A percentile compares a stretch with the other conserved stretches of the same genome.
Conservation (phyloP, 176 grass and related monocot genomes). For the Paspalum vaginatum region DNA sequence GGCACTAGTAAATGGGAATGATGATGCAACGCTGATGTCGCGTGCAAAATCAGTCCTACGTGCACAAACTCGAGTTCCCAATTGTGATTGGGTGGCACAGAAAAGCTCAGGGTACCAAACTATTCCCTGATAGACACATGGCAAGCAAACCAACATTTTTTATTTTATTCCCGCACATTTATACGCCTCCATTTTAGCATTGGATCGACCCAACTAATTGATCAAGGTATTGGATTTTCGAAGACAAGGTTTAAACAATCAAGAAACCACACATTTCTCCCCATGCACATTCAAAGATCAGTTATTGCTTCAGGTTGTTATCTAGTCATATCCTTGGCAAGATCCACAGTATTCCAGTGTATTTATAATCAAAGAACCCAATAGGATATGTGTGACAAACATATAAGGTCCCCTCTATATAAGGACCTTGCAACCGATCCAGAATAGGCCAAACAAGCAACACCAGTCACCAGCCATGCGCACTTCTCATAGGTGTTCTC, state of each 20-base stretch:
- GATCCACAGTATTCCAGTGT: constrained; percentile 1
- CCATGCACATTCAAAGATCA: constrained; percentile 1
- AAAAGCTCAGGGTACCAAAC: constrained; percentile 11
- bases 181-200: constrained; percentile 10
- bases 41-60: neutral
- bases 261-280: neutral
- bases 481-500: constrained; percentile 20
- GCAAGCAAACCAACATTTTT: neutral
- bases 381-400: neutral
- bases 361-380: constrained; percentile 15
- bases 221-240: neutral
- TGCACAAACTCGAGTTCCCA: constrained; percentile 10
- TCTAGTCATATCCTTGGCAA: constrained; percentile 21
- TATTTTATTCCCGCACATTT: neutral
- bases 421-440: constrained; percentile 14
- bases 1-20: neutral
- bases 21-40: neutral
- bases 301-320: neutral
- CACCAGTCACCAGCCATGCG: neutral
- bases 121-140: neutral
- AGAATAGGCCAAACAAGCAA: constrained; percentile 7
- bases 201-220: neutral
- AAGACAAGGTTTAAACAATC: neutral
- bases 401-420: neutral
- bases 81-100: neutral